Evolutionary conservation across 257 asterid genomes (phyloP).

Genomic region (Nicotiana undulata): DNA sequence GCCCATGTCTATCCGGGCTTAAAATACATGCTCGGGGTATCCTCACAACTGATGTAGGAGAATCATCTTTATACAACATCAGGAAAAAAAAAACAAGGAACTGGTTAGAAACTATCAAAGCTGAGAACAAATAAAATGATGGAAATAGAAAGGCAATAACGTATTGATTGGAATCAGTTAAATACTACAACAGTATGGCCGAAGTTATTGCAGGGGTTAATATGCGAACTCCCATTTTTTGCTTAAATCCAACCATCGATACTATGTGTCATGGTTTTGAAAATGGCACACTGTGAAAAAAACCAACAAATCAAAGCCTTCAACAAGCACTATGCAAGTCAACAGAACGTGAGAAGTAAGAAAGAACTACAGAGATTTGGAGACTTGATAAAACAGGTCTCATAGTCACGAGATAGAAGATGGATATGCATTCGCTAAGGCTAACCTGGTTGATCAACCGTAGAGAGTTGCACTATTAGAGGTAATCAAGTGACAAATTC

Average conservation of each 20-base stretch:
- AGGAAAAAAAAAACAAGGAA: background rate
- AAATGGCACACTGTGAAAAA: background rate
- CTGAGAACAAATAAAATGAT: background rate
- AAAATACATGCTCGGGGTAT: constrained; percentile 44
- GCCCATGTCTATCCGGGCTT: constrained; percentile 39
- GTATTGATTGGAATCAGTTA: background rate
- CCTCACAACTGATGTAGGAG: constrained; percentile 60
- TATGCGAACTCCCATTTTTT: background rate
- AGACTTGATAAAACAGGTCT: background rate
- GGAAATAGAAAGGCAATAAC: background rate
- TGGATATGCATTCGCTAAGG: background rate
- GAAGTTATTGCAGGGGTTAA: background rate
- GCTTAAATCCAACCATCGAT: background rate
- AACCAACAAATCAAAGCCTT: background rate
- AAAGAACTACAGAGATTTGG: background rate
- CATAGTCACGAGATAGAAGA: background rate
- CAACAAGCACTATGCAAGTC: background rate
- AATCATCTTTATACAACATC: constrained; percentile 41
- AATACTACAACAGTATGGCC: background rate
- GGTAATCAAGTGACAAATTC: background rate
- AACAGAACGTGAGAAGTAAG: background rate
- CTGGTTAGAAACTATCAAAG: background rate
- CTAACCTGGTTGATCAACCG: background rate
- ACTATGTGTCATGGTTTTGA: background rate
- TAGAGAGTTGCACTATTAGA: background rate